Percentiles rank a stretch among this genome's conserved stretches.
Evolutionary conservation across 768 basidiomycete species (phyloP).

Genomic region (Hericium erinaceus): DNA sequence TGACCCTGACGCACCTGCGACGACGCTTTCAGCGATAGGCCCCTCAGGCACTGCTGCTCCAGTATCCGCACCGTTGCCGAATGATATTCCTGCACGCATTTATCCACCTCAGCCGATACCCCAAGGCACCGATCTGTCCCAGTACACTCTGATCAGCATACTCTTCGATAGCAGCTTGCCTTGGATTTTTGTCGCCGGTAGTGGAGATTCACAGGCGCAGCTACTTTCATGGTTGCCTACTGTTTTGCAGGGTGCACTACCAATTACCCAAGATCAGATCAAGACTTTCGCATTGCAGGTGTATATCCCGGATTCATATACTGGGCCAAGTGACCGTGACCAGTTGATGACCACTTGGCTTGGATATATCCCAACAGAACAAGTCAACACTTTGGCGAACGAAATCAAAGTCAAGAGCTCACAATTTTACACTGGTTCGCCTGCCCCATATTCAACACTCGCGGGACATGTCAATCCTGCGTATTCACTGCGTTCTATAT

Average conservation of each 20-base stretch:
- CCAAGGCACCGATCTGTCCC: slow-evolving; percentile 22
- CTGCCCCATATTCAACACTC: slow-evolving; percentile 37
- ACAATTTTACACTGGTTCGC: slow-evolving; percentile 49
- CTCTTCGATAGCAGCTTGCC: slow-evolving; percentile 49
- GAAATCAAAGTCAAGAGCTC: slow-evolving; percentile 56
- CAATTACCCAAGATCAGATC: slow-evolving; percentile 28
- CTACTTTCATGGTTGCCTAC: slow-evolving; percentile 65
- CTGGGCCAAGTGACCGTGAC: slow-evolving; percentile 32
- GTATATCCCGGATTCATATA: slow-evolving; percentile 53
- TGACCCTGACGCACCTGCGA: slow-evolving; percentile 30
- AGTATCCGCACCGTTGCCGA: slow-evolving; percentile 36
- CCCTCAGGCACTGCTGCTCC: slow-evolving; percentile 16
- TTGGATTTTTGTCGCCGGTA: slow-evolving; percentile 62
- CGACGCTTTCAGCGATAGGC: slow-evolving; percentile 19
- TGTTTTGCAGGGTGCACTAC: slow-evolving; percentile 37
- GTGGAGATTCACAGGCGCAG: slow-evolving; percentile 54
- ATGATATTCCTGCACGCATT: slow-evolving; percentile 52
- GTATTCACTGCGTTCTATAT: slow-evolving; percentile 43
- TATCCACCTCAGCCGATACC: slow-evolving; percentile 28
- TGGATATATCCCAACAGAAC: slow-evolving; percentile 50
- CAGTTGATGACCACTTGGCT: slow-evolving; percentile 63
- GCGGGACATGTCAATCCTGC: slow-evolving; percentile 64
- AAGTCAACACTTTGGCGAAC: slow-evolving; percentile 52
- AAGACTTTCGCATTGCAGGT: slow-evolving; percentile 56
- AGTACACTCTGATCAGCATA: slow-evolving; percentile 49